Percentiles rank a stretch among this genome's conserved stretches.
These are phyloP conservation scores for Psidium friedrichsthalianum DNA, from an alignment of 345 rosid species.

Conservation along the genomic window DNA sequence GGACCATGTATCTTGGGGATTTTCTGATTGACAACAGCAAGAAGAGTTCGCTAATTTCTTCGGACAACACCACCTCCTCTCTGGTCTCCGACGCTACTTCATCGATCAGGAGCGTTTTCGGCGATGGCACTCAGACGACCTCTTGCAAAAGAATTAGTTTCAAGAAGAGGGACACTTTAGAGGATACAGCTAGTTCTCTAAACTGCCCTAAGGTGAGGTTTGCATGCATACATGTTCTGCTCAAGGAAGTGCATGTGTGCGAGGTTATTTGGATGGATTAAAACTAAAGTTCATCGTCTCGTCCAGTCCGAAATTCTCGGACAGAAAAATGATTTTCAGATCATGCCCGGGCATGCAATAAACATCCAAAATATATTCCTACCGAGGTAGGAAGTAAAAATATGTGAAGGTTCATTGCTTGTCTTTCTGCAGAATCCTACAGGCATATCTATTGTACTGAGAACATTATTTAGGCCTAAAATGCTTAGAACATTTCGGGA, in stretches of 20 bases:
- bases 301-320: background rate
- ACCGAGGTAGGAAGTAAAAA: background rate
- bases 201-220: conserved; percentile 1
- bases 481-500: background rate
- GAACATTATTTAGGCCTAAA: background rate
- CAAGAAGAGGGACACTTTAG: conserved; percentile 33
- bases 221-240: background rate
- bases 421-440: background rate
- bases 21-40: conserved; percentile 3
- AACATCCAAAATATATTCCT: background rate
- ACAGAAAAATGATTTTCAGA: background rate
- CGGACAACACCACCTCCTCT: background rate
- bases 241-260: background rate
- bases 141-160: conserved; percentile 4
- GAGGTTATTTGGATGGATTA: background rate
- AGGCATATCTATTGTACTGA: background rate
- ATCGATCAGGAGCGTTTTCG: background rate
- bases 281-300: background rate
- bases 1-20: conserved; percentile 50
- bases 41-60: background rate
- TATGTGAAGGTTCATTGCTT: background rate
- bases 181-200: conserved; percentile 37
- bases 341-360: background rate
- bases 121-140: background rate
- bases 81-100: background rate